Conservation (phyloP, 2,329 filamentous ascomycete species). For the Epichloe baconii region DNA sequence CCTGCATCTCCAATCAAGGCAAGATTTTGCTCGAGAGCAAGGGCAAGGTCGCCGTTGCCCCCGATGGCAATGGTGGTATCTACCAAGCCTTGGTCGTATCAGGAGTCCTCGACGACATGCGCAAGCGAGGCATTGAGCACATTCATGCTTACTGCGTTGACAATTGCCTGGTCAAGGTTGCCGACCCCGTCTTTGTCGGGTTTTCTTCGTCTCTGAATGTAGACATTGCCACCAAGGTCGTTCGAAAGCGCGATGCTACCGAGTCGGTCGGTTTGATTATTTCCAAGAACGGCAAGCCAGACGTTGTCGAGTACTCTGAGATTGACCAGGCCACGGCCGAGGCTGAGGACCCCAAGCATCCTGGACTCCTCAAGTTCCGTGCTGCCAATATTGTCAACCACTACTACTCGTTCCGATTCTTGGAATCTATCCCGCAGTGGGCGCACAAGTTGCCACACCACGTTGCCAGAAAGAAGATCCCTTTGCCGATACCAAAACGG, state of each 20-base stretch:
- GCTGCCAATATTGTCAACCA: slow-evolving; percentile 99
- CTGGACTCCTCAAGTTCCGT: slow-evolving; percentile 80
- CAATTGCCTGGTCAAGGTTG: slow-evolving; percentile 98
- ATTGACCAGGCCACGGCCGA: slow-evolving; percentile 83
- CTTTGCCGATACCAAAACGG: slow-evolving; percentile 60
- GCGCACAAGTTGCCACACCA: slow-evolving; percentile 81
- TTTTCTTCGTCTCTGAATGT: slow-evolving; percentile 81
- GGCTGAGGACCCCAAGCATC: slow-evolving; percentile 70
- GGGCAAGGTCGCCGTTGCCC: slow-evolving; percentile 82
- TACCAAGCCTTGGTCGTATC: slow-evolving; percentile 81
- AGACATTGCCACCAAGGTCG: slow-evolving; percentile 97
- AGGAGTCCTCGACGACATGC: slow-evolving; percentile 77
- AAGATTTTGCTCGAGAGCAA: slow-evolving; percentile 93
- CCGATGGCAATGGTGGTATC: slow-evolving; percentile 92
- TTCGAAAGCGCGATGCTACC: slow-evolving; percentile 91
- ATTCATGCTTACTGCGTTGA: slow-evolving; percentile 97
- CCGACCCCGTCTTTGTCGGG: slow-evolving; percentile 88
- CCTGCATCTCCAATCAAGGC: slow-evolving; percentile 93
- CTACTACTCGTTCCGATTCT: slow-evolving; percentile 93
- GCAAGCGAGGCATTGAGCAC: slow-evolving; percentile 78
- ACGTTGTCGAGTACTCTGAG: slow-evolving; percentile 97
- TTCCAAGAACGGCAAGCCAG: slow-evolving; percentile 88
- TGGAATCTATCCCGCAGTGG: slow-evolving; percentile 83
- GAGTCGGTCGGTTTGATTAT: slow-evolving; percentile 93
- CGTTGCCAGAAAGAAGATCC: slow-evolving; percentile 97